phyloP scores from a whole-genome alignment of 768 basidiomycete genomes.

The Mycena metata region DNA sequence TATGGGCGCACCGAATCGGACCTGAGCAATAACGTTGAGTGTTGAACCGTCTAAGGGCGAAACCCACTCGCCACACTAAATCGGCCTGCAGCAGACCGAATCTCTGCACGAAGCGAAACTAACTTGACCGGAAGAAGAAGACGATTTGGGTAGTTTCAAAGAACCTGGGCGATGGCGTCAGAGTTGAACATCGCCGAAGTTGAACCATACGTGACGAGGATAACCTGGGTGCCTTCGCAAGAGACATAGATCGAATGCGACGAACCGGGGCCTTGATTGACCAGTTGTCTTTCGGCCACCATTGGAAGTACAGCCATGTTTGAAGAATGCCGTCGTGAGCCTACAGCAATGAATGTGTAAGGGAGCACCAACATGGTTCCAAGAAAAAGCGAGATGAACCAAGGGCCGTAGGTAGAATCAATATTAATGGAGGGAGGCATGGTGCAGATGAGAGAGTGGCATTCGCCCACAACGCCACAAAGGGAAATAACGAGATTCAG shows the following conservation, averaged over 20 bases:
- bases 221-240: constrained; percentile 1
- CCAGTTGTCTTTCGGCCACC: constrained; percentile 12
- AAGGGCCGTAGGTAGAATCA: too few species aligned
- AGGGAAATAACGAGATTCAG: constrained; percentile 12
- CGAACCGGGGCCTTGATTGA: not conserved
- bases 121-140: constrained; percentile 24
- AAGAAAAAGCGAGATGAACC: too few species aligned
- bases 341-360: too few species aligned
- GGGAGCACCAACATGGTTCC: too few species aligned
- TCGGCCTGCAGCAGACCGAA: constrained; percentile 6
- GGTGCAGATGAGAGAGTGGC: too few species aligned
- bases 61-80: constrained; percentile 21
- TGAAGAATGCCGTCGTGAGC: constrained; percentile 4
- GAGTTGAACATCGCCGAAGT: not conserved
- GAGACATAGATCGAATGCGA: not conserved
- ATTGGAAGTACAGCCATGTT: constrained; percentile 24
- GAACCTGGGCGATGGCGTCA: not conserved
- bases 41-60: not conserved
- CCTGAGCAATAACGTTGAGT: not conserved
- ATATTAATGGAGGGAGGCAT: too few species aligned
- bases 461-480: too few species aligned
- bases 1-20: constrained; percentile 21
- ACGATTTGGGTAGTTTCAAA: constrained; percentile 27
- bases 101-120: constrained; percentile 18
- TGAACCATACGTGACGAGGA: constrained; percentile 3